phyloP scores from a whole-genome alignment of 192 early-diverging fungal species.

The Entomortierella parvispora region DNA sequence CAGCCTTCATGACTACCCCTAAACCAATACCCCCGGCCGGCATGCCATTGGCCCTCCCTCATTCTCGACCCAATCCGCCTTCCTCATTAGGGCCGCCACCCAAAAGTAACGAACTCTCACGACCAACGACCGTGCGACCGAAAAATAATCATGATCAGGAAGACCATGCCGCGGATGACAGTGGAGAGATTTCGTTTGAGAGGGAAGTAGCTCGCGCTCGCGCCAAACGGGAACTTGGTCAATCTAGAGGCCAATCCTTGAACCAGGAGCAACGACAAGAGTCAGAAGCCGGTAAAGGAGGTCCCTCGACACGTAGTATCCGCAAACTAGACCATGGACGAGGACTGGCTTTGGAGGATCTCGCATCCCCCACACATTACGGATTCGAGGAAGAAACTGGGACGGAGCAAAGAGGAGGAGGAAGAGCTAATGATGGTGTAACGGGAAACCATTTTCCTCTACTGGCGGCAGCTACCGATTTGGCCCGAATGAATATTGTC shows the following conservation, averaged over 20 bases:
- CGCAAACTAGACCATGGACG: slow-evolving; percentile 27
- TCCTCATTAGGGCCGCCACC: too few species aligned
- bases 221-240: slow-evolving; percentile 18
- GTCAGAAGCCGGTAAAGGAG: too few species aligned
- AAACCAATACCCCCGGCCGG: too few species aligned
- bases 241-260: not conserved
- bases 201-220: slow-evolving; percentile 32
- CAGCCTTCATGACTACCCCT: too few species aligned
- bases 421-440: not conserved
- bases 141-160: not conserved
- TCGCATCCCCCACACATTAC: slow-evolving; percentile 18
- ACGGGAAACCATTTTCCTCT: not conserved
- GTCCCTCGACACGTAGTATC: not conserved
- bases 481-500: slow-evolving; percentile 6
- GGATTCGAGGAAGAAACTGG: slow-evolving; percentile 2
- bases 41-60: too few species aligned
- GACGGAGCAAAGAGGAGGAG: not conserved
- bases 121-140: not conserved
- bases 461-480: not conserved
- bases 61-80: too few species aligned
- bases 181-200: slow-evolving; percentile 27
- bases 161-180: slow-evolving; percentile 6
- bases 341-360: slow-evolving; percentile 25
- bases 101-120: not conserved
- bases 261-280: not conserved